Evolutionary conservation across 2,329 filamentous ascomycete genomes (phyloP), one percentile per base, ranked within the genome.

Genomic region (Aspergillus glaucus): DNA sequence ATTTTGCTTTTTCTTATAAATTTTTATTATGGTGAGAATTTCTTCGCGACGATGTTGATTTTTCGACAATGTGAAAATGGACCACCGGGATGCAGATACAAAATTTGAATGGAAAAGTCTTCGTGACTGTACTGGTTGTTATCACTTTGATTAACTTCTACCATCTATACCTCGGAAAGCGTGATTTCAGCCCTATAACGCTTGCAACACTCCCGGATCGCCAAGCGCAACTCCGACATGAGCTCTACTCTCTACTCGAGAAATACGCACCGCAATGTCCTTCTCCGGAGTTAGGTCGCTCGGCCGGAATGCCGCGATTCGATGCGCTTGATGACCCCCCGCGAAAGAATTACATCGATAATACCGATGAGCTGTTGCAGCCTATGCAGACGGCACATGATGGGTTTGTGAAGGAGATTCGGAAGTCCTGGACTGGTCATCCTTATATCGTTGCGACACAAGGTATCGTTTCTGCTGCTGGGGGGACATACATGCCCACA

Each of bases 391-490:
- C 49, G 15, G 61, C 64, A 3, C 70, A 73, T 48, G 55, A 60
- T 40, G 57, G 61, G n/a, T 72, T 71, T 52, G 60, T 72, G 22
- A 48, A 58, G 14, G 60, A 61, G 7, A 57, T 66, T 22, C 45
- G 47, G 19, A 57, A 43, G 6, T 37, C 34, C 34, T 15, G 17
- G 26, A 30, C 24, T 49, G 34, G 58, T 43, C 51, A 55, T 57
- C 50, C 53, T 63, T 59, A 47, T 60, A 62, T 48, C 60, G 59
- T 54, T 7, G 50, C 52, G 21, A 65, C 67, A 2, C 63, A 64
- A 1, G 76, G 76, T 2, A 70, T 79, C 15, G 75, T 79, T 44
- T 74, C 74, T 19, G 72, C 73, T 2, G 73, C 73, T 2, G 71
- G 73, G 14, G 62, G 68, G 0, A 55, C 61, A 12, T 73, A 75